Conservation (phyloP, 2,329 filamentous ascomycete species). For the Phoma herbarum region DNA sequence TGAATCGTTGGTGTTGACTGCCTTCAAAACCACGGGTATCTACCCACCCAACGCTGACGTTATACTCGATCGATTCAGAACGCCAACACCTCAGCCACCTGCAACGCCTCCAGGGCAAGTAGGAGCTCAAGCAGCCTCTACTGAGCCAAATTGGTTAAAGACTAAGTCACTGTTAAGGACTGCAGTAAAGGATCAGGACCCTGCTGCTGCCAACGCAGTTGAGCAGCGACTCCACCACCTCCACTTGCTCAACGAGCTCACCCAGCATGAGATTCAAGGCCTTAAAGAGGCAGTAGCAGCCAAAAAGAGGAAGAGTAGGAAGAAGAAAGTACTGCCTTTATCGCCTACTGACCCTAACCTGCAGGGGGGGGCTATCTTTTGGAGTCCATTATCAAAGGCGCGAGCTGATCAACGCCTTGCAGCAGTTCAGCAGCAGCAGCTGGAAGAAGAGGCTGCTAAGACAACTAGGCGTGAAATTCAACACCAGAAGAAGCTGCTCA, state of each 20-base stretch:
- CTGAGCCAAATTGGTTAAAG: conserved; percentile 1
- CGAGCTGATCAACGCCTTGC: too few species aligned
- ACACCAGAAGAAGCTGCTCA: neutral
- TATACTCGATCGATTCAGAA: conserved; percentile 1
- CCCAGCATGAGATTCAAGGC: neutral
- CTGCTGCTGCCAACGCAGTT: too few species aligned
- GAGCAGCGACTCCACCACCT: too few species aligned
- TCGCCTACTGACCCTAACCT: neutral
- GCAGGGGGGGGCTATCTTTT: too few species aligned
- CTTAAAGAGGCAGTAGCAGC: neutral
- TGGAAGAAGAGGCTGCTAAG: neutral
- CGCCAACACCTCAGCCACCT: conserved; percentile 2
- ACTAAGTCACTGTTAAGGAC: neutral
- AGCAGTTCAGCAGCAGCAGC: neutral
- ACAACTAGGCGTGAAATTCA: neutral
- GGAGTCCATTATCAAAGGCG: too few species aligned
- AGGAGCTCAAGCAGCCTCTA: neutral
- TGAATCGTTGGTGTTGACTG: neutral
- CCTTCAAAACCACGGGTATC: neutral
- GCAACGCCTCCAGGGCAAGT: neutral
- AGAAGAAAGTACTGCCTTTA: neutral
- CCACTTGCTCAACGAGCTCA: neutral
- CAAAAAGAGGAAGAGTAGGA: neutral
- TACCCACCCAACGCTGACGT: too few species aligned
- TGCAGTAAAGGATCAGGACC: too few species aligned